Base-by-base conservation (phyloP, 2,329 filamentous ascomycete species). In the Thelonectria discophora region DNA sequence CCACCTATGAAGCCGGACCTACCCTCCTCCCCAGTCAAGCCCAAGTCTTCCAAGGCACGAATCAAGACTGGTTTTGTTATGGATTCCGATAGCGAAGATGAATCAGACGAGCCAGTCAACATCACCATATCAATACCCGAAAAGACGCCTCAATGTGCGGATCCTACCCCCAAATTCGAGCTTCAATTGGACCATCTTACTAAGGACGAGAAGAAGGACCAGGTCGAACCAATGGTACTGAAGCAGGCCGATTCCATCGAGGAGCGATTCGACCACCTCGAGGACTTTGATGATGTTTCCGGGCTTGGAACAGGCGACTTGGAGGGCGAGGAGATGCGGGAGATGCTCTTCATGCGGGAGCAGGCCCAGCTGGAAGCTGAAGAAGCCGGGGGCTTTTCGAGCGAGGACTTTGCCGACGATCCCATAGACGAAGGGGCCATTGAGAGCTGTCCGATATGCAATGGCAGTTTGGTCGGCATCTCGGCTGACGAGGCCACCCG, bases 381-480 rank as follows among this genome's bases (percentile, higher is more conserved):
- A 66, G 86, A 87, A 62, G 78, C 80, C 10, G 82, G 80, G 8
- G 74, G 77, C 3, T 72, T 77, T 20, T 76, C 75, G 4, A 59
- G 66, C 13, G 77, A 79, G 40, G 77, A 79, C 42, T 66, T 78
- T 34, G 72, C 68, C 5, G 72, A 75, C 45, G 74, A 75, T 5
- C 56, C 67, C 15, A 63, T 74, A 10, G 73, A 77, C 18, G 74
- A 78, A 20, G 72, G 71, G 10, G 65, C 71, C 57, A 67, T 74
- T 9, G 69, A 75, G 49, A 78, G 75, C 43, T 98, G 94, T 74
- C 94, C 94, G 1, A 88, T 98, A 27, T 98, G 95, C 75, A 86
- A 85, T 68, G 81, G 81, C 1, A 87, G 78, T 65, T 80, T 97
- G 34, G 78, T 75, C 15, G 88, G 87, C 0, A 75, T 89, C 12